These are phyloP conservation scores for Curvularia eragrostidis DNA, from an alignment of 2,329 filamentous ascomycete genomes.

Conservation along the genomic window DNA sequence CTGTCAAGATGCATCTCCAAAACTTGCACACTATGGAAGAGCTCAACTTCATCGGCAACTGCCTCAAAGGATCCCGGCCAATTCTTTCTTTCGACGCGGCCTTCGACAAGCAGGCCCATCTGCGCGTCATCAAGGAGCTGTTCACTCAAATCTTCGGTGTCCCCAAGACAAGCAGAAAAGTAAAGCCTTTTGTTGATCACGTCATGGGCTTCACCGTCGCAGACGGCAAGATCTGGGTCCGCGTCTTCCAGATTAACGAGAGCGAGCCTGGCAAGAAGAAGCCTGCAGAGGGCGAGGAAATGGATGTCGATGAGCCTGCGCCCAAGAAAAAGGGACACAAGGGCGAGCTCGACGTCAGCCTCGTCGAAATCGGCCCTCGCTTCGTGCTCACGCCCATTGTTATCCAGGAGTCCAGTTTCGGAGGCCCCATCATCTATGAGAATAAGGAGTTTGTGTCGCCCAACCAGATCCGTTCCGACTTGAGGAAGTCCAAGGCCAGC, in stretches of 20 bases:
- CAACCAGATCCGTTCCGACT: slow-evolving; percentile 87
- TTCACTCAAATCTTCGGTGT: slow-evolving; percentile 92
- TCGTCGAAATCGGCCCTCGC: slow-evolving; percentile 92
- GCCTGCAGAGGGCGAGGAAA: slow-evolving; percentile 51
- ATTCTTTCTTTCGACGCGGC: slow-evolving; percentile 88
- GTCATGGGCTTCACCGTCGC: slow-evolving; percentile 91
- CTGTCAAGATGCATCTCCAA: slow-evolving; percentile 78
- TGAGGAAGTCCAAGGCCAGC: slow-evolving; percentile 76
- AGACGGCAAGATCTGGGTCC: slow-evolving; percentile 94
- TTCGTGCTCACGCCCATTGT: slow-evolving; percentile 94
- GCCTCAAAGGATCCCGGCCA: slow-evolving; percentile 88
- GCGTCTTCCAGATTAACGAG: slow-evolving; percentile 92
- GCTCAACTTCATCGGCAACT: slow-evolving; percentile 95
- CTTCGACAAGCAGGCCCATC: slow-evolving; percentile 82
- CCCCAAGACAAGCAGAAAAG: slow-evolving; percentile 83
- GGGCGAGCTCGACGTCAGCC: slow-evolving; percentile 74
- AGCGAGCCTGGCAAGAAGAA: slow-evolving; percentile 66
- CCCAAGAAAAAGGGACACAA: slow-evolving; percentile 56
- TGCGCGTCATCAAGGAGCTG: slow-evolving; percentile 85
- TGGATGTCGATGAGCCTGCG: slow-evolving; percentile 37
- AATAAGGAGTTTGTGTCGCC: slow-evolving; percentile 97
- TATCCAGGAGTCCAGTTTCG: slow-evolving; percentile 93
- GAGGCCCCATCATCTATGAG: slow-evolving; percentile 95
- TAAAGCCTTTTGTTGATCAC: slow-evolving; percentile 95
- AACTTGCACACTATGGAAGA: slow-evolving; percentile 97